Conservation (phyloP, 148 eudicot species). For the Gaultheria prostrata region DNA sequence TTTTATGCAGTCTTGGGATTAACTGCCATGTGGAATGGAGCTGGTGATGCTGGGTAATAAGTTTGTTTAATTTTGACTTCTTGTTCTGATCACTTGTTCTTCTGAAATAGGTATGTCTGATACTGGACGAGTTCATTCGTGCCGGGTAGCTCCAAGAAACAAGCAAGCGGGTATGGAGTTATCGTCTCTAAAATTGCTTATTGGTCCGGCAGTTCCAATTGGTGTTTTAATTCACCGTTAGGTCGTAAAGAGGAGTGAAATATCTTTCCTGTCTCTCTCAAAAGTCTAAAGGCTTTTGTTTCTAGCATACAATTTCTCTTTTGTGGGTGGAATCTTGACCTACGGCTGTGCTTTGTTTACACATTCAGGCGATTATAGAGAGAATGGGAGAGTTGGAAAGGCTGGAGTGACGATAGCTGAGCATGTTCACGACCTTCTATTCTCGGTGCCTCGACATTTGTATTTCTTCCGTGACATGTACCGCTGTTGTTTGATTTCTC, state of each 20-base stretch:
- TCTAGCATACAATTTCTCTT: not conserved
- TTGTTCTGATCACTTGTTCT: not conserved
- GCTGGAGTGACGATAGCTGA: conserved; percentile 18
- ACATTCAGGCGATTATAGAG: conserved; percentile 27
- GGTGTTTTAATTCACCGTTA: not conserved
- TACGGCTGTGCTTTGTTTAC: not conserved
- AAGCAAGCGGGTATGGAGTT: conserved; percentile 24
- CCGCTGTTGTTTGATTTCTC: not conserved
- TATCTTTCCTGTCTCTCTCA: not conserved
- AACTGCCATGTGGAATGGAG: not conserved
- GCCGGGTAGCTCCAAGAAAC: conserved; percentile 33
- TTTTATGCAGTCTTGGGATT: not conserved
- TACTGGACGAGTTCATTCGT: conserved; percentile 29
- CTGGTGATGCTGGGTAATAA: not conserved
- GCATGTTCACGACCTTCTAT: not conserved
- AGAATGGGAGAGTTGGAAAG: conserved; percentile 32
- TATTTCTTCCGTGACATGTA: not conserved
- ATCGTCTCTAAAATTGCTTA: not conserved
- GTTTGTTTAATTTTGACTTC: not conserved
- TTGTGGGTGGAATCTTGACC: not conserved
- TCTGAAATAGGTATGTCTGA: conserved; percentile 21
- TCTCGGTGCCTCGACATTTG: not conserved
- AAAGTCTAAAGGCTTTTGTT: not conserved
- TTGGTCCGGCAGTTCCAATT: not conserved
- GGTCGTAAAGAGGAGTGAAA: not conserved